Conservation (phyloP, 345 rosid species). For the Raphanus sativus region DNA sequence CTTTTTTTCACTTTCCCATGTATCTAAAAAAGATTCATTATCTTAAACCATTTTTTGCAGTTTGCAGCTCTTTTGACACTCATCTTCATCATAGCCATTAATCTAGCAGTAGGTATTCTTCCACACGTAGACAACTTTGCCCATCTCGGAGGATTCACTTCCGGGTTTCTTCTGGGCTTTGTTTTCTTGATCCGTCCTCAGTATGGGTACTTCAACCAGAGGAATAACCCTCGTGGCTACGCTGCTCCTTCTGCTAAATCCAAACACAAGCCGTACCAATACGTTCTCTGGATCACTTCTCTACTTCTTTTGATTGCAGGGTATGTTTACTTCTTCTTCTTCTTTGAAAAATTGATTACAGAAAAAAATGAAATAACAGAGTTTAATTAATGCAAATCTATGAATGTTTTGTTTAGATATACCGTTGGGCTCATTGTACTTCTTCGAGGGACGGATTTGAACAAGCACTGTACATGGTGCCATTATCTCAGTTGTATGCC, state of each 20-base stretch:
- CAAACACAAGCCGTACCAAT: constrained; percentile 80
- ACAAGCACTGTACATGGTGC: constrained; percentile 83
- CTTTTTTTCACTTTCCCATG: too few species aligned
- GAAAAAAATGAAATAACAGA: background rate
- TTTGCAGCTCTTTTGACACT: constrained; percentile 87
- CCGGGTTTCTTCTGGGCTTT: constrained; percentile 96
- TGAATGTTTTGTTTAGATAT: constrained; percentile 41
- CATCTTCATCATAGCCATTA: constrained; percentile 60
- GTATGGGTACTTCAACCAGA: constrained; percentile 69
- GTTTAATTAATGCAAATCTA: background rate
- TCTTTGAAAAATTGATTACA: too few species aligned
- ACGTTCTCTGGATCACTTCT: constrained; percentile 60
- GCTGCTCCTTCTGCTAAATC: constrained; percentile 45
- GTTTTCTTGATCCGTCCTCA: constrained; percentile 85
- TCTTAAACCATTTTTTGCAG: constrained; percentile 42
- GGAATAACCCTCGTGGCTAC: constrained; percentile 52
- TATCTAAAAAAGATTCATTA: constrained; percentile 22
- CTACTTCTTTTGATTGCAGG: constrained; percentile 53
- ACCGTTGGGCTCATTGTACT: constrained; percentile 61
- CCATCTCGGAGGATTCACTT: constrained; percentile 86
- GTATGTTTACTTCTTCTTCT: constrained; percentile 43
- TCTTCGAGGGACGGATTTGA: constrained; percentile 62
- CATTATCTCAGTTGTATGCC: constrained; percentile 86
- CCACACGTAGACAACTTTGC: constrained; percentile 99
- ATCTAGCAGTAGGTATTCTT: constrained; percentile 81